Evolutionary conservation across 345 rosid species (phyloP), one percentile per base, ranked within the genome.

Genomic region (Zanthoxylum bungeanum): DNA sequence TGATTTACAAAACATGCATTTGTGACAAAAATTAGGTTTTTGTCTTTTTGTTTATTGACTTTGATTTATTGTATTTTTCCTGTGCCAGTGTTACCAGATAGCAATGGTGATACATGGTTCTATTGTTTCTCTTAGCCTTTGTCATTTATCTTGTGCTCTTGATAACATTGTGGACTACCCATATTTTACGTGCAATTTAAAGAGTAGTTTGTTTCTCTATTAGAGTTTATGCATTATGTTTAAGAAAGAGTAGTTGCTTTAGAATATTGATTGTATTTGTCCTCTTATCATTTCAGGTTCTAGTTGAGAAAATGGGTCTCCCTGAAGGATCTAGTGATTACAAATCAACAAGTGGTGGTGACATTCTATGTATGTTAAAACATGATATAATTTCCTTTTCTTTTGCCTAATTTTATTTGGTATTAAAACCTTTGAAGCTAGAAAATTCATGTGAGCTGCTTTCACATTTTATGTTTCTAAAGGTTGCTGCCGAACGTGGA

Each of bases 271-370:
- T 44, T 72, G 34, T 14, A 37, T 39, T 24, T 17, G 33, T 8
- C 55, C 36, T 22, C n/a, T 50, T 51, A 39, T 71, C 40, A 7
- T 68, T 66, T 59, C 80, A 89, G 95, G 90, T 86, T 65, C 81
- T 89, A 56, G 91, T 85, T 73, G 91, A 89, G 82, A 87, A 89
- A 78, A 89, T 89, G 94, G 91, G 91, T 17, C 68, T 79, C 9
- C 90, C 88, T 5, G 82, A 73, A 68, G 85, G 66, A 52, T 70
- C 24, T 62, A 16, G 52, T 30, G 69, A 34, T 24, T 66, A 40
- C 22, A 73, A 37, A 58, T 61, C 67, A 39, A 57, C 55, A 56
- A 60, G 24, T 55, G 39, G 69, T 67, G 55, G 42, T 62, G 82
- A 78, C 46, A 62, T 80, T 74, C 68, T 83, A 60, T 11, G 87